Conservation (phyloP, 352 stramenopile species). For the Phytophthora sp. region DNA sequence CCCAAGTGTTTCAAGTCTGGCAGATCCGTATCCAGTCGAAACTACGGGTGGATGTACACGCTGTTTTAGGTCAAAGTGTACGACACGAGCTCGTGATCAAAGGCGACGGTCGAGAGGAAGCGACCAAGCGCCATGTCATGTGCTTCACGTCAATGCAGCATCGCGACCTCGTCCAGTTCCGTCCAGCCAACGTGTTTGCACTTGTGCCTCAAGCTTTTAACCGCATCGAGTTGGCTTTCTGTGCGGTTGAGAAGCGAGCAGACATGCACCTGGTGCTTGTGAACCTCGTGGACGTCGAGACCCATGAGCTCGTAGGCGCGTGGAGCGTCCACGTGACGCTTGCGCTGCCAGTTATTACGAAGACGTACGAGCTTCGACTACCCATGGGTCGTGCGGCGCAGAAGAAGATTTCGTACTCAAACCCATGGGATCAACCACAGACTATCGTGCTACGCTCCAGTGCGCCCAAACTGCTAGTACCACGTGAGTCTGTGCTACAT, state of each 20-base stretch:
- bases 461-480: slow-evolving; percentile 67
- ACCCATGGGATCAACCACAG: slow-evolving; percentile 91
- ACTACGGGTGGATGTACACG: slow-evolving; percentile 87
- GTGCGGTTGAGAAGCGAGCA: slow-evolving; percentile 46
- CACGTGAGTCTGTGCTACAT: slow-evolving; percentile 71
- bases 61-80: slow-evolving; percentile 83
- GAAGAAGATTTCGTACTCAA: slow-evolving; percentile 94
- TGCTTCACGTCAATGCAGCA: slow-evolving; percentile 63
- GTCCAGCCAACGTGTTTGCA: slow-evolving; percentile 81
- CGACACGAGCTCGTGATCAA: slow-evolving; percentile 91
- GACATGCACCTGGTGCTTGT: slow-evolving; percentile 47
- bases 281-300: slow-evolving; percentile 92
- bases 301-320: slow-evolving; percentile 86
- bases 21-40: slow-evolving; percentile 79
- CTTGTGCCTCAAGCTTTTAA: slow-evolving; percentile 92
- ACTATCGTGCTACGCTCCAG: slow-evolving; percentile 87
- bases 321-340: slow-evolving; percentile 89
- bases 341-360: slow-evolving; percentile 84
- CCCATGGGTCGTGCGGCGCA: slow-evolving; percentile 61
- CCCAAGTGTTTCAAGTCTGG: slow-evolving; percentile 83
- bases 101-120: slow-evolving; percentile 65
- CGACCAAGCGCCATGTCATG: slow-evolving; percentile 40
- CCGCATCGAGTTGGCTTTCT: slow-evolving; percentile 85
- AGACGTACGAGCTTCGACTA: slow-evolving; percentile 91
- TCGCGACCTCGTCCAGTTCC: slow-evolving; percentile 66